Base-by-base conservation (phyloP, 2,329 filamentous ascomycete species). In the Diaporthe caulivora region DNA sequence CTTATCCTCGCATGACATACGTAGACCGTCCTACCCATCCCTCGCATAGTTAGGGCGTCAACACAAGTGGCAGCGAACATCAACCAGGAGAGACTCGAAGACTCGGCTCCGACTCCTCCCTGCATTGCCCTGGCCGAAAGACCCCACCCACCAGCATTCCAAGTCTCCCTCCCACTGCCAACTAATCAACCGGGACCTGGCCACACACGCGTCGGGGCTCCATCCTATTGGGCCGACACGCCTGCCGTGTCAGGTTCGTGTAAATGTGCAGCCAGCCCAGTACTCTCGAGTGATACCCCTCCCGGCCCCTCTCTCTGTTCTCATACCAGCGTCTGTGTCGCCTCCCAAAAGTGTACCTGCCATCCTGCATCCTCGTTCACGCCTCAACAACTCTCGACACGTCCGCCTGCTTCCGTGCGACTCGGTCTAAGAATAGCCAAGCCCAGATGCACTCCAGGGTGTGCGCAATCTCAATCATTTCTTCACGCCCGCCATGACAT, bases 251-350 rank as follows among this genome's bases (percentile, higher is more conserved):
- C 62, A 65, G 62, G 62, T 65, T 65, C 62, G 62, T 65, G 62
- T 65, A 65, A 65, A 65, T 65, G 62, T 65, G 62, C 40, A 70
- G 53, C 37, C 7, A 37, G 53, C 11, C 13, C 42, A 55, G 44
- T 77, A 76, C 73, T 64, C 74, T 60, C 49, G 26, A 62, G 77
- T 76, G 72, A 68, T 53, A 55, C 68, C 75, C 74, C 77, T 76
- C 78, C 72, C 57, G 44, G 42, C 34, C 34, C 42, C 54, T 44
- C 24, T 70, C 65, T 69, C 49, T 51, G 11, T 57, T 17, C n/a
- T 42, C 26, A 37, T 42, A 29, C 26, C 21, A 40, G 31, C 24
- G 13, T 8, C 37, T 54, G 70, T 70, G 67, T 34, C 26, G n/a
- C 29, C 40, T 47, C 71, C 6, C 67, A 40, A 13, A 31, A 34